A percentile compares a stretch with the other conserved stretches of the same genome.
Conservation (phyloP, 208 protist genomes). For the Porcisia deanei region DNA sequence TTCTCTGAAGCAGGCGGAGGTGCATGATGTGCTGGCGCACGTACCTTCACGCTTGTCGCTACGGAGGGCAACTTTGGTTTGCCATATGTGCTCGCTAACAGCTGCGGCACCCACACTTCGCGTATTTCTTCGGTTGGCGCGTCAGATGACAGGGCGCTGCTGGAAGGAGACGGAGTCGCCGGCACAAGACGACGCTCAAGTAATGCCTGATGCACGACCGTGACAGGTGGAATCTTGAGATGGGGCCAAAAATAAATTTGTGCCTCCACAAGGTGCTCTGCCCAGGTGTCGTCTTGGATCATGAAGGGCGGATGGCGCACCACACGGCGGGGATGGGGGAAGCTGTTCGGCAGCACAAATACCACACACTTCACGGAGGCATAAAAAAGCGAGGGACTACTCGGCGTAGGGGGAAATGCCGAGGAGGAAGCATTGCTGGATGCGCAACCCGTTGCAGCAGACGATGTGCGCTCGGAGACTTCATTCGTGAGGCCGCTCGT, state of each 20-base stretch:
- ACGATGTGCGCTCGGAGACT: not conserved
- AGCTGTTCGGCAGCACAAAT: slow-evolving; percentile 76
- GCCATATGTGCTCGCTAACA: slow-evolving; percentile 49
- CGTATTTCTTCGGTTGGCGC: slow-evolving; percentile 9
- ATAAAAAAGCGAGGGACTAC: slow-evolving; percentile 71
- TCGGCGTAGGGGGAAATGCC: not conserved
- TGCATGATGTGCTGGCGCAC: not conserved
- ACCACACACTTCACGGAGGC: slow-evolving; percentile 63
- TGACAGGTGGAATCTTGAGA: slow-evolving; percentile 57
- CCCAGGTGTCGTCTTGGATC: slow-evolving; percentile 85
- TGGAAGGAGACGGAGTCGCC: not conserved
- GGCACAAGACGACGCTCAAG: slow-evolving; percentile 39
- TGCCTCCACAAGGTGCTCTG: slow-evolving; percentile 79
- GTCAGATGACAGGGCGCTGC: not conserved
- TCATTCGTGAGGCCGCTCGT: not conserved
- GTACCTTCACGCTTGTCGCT: slow-evolving; percentile 6
- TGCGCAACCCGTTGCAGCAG: not conserved
- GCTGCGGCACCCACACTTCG: slow-evolving; percentile 28
- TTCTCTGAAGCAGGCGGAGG: not conserved
- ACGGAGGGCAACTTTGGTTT: slow-evolving; percentile 38
- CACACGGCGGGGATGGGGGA: slow-evolving; percentile 63
- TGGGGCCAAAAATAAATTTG: slow-evolving; percentile 62
- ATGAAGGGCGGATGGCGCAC: slow-evolving; percentile 65
- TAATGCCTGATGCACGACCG: slow-evolving; percentile 53
- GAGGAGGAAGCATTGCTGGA: not conserved